Percentiles rank a stretch among this genome's conserved stretches.
These are phyloP conservation scores for Filobasidium wieringae DNA, from an alignment of 768 basidiomycete genomes.

Conservation along the genomic window DNA sequence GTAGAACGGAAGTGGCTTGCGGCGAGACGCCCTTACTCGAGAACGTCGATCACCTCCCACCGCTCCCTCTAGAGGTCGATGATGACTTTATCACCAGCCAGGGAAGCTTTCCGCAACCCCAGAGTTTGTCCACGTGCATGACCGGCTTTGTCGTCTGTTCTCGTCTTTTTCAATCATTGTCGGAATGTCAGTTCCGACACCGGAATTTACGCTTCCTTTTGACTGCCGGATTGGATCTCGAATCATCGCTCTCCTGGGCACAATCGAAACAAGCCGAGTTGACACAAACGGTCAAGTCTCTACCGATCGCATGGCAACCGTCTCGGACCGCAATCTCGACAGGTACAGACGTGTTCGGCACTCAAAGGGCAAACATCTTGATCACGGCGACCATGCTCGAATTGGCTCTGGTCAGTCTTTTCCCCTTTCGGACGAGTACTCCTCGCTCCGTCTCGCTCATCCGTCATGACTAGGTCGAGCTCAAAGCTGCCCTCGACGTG, in stretches of 20 bases:
- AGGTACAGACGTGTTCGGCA: constrained; percentile 14
- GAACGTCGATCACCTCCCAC: constrained; percentile 20
- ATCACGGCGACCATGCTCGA: constrained; percentile 22
- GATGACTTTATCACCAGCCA: constrained; percentile 23
- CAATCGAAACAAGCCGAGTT: neutral
- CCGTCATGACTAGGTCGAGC: constrained; percentile 18
- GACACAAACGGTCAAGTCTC: neutral
- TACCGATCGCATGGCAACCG: neutral
- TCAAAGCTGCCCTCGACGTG: constrained; percentile 13
- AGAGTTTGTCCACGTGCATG: constrained; percentile 17
- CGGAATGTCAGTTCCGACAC: constrained; percentile 22
- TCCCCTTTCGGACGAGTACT: neutral
- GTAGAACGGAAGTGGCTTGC: constrained; percentile 21
- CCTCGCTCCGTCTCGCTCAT: neutral
- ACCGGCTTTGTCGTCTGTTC: constrained; percentile 19
- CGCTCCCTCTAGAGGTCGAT: constrained; percentile 22
- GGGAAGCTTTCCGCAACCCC: constrained; percentile 15
- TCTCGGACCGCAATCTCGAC: neutral
- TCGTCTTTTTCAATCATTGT: constrained; percentile 19
- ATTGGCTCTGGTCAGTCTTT: constrained; percentile 21
- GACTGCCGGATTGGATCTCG: constrained; percentile 10
- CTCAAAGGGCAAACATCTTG: constrained; percentile 24
- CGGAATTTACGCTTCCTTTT: constrained; percentile 13
- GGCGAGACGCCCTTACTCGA: constrained; percentile 15
- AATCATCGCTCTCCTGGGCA: constrained; percentile 7